Evolutionary conservation across 1,284 basidiomycete species (phyloP), one percentile per base, ranked within the genome.

Genomic region (Trametes versicolor): DNA sequence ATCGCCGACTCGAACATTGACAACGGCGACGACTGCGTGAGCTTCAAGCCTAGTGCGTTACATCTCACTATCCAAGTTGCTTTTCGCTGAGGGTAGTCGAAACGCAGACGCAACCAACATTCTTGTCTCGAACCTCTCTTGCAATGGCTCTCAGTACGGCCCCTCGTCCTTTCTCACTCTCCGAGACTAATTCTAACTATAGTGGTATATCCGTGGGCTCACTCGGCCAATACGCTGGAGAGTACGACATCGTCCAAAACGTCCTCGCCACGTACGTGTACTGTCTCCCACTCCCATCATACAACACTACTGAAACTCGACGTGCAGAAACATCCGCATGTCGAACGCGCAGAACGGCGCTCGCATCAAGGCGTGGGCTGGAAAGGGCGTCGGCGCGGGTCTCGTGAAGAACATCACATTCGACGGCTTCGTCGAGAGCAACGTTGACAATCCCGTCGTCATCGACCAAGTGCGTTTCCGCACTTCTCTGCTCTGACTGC

Each of bases 321-420:
- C 36, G n/a, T 27, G 4, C 55, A 78, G 79, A 19, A 82, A 85
- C 67, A 77, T 85, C 66, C 75, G 74, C 9, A 85, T 85, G 80
- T 75, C 77, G 25, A 83, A 85, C 63, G 81, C 82, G 4, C 75
- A 83, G 59, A 84, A 85, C 65, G 84, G 82, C 1, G 83, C 83
- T 0, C 80, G 82, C 39, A 85, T 86, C 77, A 86, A 86, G 72
- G 80, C 81, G 2, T 86, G 73, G 71, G 77, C 76, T 23, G 77
- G 78, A 21, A 64, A 71, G 37, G 64, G 66, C 47, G 77, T 77
- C 43, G 78, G 78, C 23, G 73, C 74, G 19, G 78, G 78, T 15
- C 72, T 77, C 61, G 78, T 79, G 29, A 74, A 75, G 70, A 82
- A 82, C 63, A 72, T 82, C 65, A 81, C 81, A 1, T 83, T 80